Base-by-base conservation (phyloP, 108 stramenopile genomes). In the Cylindrotheca closterium region DNA sequence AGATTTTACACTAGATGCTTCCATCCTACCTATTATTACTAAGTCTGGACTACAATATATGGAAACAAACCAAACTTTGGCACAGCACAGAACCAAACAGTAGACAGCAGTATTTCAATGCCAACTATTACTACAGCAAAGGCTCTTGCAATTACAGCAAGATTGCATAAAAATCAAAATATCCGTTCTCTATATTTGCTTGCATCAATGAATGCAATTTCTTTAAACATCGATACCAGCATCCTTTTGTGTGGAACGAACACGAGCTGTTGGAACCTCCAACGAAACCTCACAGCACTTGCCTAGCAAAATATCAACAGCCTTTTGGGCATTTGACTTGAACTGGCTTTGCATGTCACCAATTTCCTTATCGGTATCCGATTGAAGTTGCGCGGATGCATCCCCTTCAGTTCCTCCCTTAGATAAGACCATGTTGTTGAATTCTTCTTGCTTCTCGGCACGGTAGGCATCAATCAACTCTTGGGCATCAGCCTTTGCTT, bases 201-300 rank as follows among this genome's bases (percentile, higher is more conserved):
- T n/a, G n/a, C n/a, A n/a, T n/a, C n/a, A n/a, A n/a, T n/a, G n/a
- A n/a, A n/a, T n/a, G n/a, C n/a, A n/a, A n/a, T n/a, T n/a, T n/a
- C n/a, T n/a, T n/a, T n/a, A n/a, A n/a, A n/a, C n/a, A n/a, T n/a
- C n/a, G 8, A 79, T 55, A 47, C 91, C 89, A 24, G 84, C 88
- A 47, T 75, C 32, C 84, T 96, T 96, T 71, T 93, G 95, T 0
- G 95, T 93, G 42, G 91, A 60, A 49, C 95, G 86, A 55, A 96
- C 79, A 66, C 95, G 86, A 10, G 95, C 95, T 26, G 92, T 82
- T 4, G 92, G 92, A 51, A 96, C 95, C 68, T 93, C 92, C 51
- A 96, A 64, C 52, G 88, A 89, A 51, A 96, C 95, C 63, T 96
- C 95, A 51, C 95, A 96, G 75, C 95, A 96, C 59, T 96, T 96